A percentile compares a stretch with the other conserved stretches of the same genome.
Evolutionary conservation across 2,329 filamentous ascomycete genomes (phyloP).

Genomic region (Rhinocladiella mackenziei): DNA sequence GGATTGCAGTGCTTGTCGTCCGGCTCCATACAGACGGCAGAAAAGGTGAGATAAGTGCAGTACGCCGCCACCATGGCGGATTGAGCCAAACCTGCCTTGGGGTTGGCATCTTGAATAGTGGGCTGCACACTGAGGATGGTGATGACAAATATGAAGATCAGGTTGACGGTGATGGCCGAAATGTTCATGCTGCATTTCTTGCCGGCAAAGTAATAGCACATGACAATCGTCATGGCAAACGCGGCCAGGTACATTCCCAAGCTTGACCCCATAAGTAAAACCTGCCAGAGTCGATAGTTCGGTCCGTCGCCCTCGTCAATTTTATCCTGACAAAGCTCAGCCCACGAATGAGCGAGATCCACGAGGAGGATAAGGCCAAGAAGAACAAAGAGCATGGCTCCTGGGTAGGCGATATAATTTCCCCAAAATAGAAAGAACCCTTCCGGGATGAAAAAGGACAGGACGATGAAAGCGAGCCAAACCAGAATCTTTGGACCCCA

Average conservation of each 20-base stretch:
- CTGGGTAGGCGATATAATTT: conserved; percentile 83
- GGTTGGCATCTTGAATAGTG: conserved; percentile 82
- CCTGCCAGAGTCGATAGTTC: conserved; percentile 76
- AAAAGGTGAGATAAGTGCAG: conserved; percentile 98
- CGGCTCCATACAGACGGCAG: conserved; percentile 96
- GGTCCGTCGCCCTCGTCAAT: conserved; percentile 63
- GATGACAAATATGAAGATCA: conserved; percentile 74
- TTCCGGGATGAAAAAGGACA: conserved; percentile 95
- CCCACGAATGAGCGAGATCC: conserved; percentile 94
- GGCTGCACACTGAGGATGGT: conserved; percentile 87
- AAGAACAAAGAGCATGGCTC: conserved; percentile 88
- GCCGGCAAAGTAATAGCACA: conserved; percentile 93
- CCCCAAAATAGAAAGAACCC: conserved; percentile 93
- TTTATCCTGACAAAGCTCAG: conserved; percentile 89
- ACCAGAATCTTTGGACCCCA: conserved; percentile 94
- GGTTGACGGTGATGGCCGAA: conserved; percentile 87
- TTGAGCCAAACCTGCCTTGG: conserved; percentile 91
- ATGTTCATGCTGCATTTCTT: conserved; percentile 91
- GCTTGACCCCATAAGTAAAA: conserved; percentile 84
- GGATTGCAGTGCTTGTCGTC: conserved; percentile 94
- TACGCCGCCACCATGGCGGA: conserved; percentile 96
- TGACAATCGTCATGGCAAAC: conserved; percentile 88
- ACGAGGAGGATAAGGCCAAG: conserved; percentile 89
- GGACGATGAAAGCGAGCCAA: conserved; percentile 80
- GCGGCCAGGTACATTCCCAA: conserved; percentile 89